Conservation (phyloP, 495 filamentous ascomycete genomes). For the Parathielavia appendiculata region DNA sequence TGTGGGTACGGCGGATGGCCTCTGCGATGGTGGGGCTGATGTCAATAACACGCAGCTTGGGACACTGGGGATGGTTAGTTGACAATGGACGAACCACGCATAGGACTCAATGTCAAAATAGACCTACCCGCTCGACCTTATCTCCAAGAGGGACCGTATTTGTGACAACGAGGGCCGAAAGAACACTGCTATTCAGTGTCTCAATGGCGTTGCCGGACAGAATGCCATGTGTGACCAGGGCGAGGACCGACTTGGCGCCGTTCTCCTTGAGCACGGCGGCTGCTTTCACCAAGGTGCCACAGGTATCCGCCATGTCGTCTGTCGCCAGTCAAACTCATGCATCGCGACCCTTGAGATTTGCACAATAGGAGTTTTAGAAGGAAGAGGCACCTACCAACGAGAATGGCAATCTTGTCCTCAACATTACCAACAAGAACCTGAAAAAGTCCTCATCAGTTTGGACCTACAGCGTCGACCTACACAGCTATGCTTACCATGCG, state of each 20-base stretch:
- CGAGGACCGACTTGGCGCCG: slow-evolving; percentile 80
- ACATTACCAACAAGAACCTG: slow-evolving; percentile 76
- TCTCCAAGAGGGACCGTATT: slow-evolving; percentile 92
- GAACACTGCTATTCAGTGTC: slow-evolving; percentile 74
- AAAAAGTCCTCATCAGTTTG: slow-evolving; percentile 42
- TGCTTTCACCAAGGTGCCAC: slow-evolving; percentile 85
- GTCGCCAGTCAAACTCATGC: slow-evolving; percentile 9
- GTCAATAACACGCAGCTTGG: slow-evolving; percentile 83
- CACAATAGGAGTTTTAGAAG: not conserved
- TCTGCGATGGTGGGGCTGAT: slow-evolving; percentile 73
- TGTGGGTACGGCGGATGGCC: slow-evolving; percentile 82
- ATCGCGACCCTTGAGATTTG: too few relatives aligned
- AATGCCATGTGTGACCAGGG: slow-evolving; percentile 95
- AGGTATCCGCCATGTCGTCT: slow-evolving; percentile 89
- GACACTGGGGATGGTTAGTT: slow-evolving; percentile 44
- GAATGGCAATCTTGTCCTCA: slow-evolving; percentile 53
- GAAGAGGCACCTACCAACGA: slow-evolving; percentile 33
- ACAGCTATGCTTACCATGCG: slow-evolving; percentile 73
- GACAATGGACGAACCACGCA: not conserved
- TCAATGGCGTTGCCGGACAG: slow-evolving; percentile 88
- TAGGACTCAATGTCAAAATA: not conserved
- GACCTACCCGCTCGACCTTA: slow-evolving; percentile 50
- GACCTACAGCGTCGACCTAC: slow-evolving; percentile 41
- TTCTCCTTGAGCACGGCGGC: slow-evolving; percentile 87
- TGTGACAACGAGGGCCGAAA: slow-evolving; percentile 81